Base-by-base conservation (phyloP, 805 yeast genomes). In the Ogataea haglerorum region DNA sequence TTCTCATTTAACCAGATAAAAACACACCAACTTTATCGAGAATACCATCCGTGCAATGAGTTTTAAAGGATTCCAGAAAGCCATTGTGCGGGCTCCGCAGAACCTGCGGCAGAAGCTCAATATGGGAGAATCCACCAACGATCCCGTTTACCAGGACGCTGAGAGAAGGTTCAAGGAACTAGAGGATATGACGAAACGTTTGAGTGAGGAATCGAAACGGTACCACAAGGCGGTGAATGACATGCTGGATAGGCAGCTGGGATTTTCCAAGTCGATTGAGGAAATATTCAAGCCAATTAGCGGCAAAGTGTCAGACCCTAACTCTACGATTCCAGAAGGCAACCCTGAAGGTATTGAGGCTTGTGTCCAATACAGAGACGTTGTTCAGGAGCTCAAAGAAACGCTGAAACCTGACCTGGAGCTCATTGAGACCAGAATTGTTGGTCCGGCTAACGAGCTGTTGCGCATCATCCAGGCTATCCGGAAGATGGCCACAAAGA, bases 281-380 rank as follows among this genome's bases (percentile, higher is more conserved):
- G 96, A 90, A 59, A 85, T 93, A 45, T 93, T 89, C 69, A 88
- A 91, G 65, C 99, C 99, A 1, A 93, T 93, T 46, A 81, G 93
- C 41, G 99, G 99, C 30, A 80, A 89, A 47, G 70, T 85, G 60
- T 80, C 93, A 12, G 98, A 93, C 61, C 96, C 97, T 6, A 85
- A 82, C 57, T 78, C 93, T 6, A 64, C 87, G 2, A 75, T 79
- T 34, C 90, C 90, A 0, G 99, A 93, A 60, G 97, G 95, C 52
- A 90, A 90, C 58, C 97, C 97, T 3, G 95, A 93, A 38, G 99
- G 98, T 53, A 88, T 93, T 51, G 81, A 85, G 56, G 99, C 99
- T 1, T 79, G 95, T 55, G 95, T 85, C 58, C 95, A 85, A 60
- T 93, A 90, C 65, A 73, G 95, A 43, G 95, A 76, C 30, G 83